A percentile compares a stretch with the other conserved stretches of the same genome.
These are phyloP conservation scores for Phlebopus sp. DNA, from an alignment of 1,284 basidiomycete species.

Conservation along the genomic window DNA sequence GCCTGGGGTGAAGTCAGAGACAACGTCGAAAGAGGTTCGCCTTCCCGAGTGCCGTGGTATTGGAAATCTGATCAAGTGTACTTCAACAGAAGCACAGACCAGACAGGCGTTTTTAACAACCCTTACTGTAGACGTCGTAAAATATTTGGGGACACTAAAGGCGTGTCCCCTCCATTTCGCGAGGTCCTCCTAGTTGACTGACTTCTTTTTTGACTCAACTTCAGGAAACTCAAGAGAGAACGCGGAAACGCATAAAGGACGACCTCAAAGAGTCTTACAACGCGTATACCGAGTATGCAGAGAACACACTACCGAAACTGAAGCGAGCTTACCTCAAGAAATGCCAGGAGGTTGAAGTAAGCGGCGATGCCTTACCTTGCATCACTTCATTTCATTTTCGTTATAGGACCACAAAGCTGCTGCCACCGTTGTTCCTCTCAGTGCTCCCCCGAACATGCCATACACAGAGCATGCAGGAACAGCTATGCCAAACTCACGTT, in stretches of 20 bases:
- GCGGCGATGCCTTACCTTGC: conserved; percentile 11
- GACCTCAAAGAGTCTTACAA: conserved; percentile 74
- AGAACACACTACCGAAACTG: conserved; percentile 70
- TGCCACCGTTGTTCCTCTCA: conserved; percentile 35
- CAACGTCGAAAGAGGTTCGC: conserved; percentile 73
- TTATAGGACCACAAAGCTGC: conserved; percentile 61
- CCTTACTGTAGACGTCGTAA: conserved; percentile 70
- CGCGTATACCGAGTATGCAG: conserved; percentile 78
- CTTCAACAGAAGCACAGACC: conserved; percentile 68
- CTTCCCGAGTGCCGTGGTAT: neutral
- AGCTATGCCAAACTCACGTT: conserved; percentile 33
- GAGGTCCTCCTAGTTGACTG: conserved; percentile 2
- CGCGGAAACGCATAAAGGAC: conserved; percentile 85
- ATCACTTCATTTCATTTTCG: conserved; percentile 10
- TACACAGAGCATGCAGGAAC: conserved; percentile 16
- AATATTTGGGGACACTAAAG: conserved; percentile 63
- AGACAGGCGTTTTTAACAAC: conserved; percentile 73
- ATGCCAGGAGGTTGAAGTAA: conserved; percentile 79
- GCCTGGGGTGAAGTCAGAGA: conserved; percentile 85
- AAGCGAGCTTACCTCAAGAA: conserved; percentile 78
- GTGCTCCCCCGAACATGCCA: conserved; percentile 15
- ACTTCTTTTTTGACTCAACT: neutral
- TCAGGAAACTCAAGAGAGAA: conserved; percentile 84
- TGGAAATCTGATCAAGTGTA: neutral
- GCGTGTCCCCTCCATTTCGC: conserved; percentile 36